Conservation (phyloP, 495 filamentous ascomycete species). For the Talaromyces proteolyticus region DNA sequence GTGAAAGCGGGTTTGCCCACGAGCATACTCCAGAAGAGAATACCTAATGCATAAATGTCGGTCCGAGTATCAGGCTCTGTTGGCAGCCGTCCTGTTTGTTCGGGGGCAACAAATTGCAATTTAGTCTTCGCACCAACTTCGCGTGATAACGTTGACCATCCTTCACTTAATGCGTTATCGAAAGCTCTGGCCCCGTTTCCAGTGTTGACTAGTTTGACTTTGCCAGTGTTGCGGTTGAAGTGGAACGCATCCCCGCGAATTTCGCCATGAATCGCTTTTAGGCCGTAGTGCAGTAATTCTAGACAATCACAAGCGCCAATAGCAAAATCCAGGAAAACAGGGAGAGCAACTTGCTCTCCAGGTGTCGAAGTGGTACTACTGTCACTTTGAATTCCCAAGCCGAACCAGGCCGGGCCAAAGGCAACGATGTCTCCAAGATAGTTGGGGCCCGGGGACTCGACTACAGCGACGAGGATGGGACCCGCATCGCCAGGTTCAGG, state of each 20-base stretch:
- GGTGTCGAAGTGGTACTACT: slow-evolving; percentile 44
- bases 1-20: slow-evolving; percentile 72
- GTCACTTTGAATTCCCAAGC: slow-evolving; percentile 40
- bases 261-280: slow-evolving; percentile 80
- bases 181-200: slow-evolving; percentile 80
- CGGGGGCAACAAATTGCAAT: slow-evolving; percentile 80
- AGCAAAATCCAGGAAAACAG: slow-evolving; percentile 79
- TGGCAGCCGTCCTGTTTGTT: slow-evolving; percentile 86
- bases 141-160: slow-evolving; percentile 74
- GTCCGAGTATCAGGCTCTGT: slow-evolving; percentile 85
- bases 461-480: slow-evolving; percentile 66
- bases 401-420: slow-evolving; percentile 70
- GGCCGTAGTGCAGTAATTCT: slow-evolving; percentile 79
- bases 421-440: slow-evolving; percentile 63
- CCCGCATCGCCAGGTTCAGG: slow-evolving; percentile 57
- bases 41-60: slow-evolving; percentile 83
- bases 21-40: slow-evolving; percentile 81
- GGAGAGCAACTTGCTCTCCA: slow-evolving; percentile 57
- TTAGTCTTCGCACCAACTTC: slow-evolving; percentile 80
- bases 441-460: slow-evolving; percentile 71
- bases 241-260: slow-evolving; percentile 85
- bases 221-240: slow-evolving; percentile 58
- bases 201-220: slow-evolving; percentile 75
- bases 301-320: slow-evolving; percentile 79
- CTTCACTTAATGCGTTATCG: slow-evolving; percentile 79